Evolutionary conservation across 257 asterid species (phyloP), one percentile per base, ranked within the genome.

Genomic region (Scutellaria barbata): DNA sequence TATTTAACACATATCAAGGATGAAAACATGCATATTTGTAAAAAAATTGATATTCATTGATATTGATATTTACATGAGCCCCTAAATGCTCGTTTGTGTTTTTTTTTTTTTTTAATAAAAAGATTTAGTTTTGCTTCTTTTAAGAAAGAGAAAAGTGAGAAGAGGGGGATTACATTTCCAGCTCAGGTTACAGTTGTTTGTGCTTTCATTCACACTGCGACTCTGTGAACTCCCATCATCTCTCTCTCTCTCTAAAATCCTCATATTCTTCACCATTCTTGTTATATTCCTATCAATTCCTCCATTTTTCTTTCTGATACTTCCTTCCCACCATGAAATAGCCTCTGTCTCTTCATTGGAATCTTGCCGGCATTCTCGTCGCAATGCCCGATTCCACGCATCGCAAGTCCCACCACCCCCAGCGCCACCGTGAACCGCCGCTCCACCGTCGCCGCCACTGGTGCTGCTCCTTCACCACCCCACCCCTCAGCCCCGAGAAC

Each of bases 401-500:
- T 53, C 74, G 39, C 55, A 80, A 77, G 76, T 59, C 79, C 63
- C 81, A 53, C 13, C 79, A 54, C 67, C 73, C 40, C 67, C 82
- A 41, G 45, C 87, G 76, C 82, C 87, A 85, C 82, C 90, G 84
- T 11, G 88, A 81, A 6, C 84, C 78, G 45, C 86, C 83, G 56
- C 72, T 71, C 20, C 87, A 60, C 66, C 88, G 87, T 25, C 96
- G 92, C 64, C 94, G 89, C 1, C 82, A 87, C 67, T 92, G 98
- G 98, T 90, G 98, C 73, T 92, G 96, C 82, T 86, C 97, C 18
- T 90, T 90, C 84, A 71, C 90, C 45, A 81, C 79, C 0, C 87
- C 95, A 13, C 95, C 98, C 9, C 88, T 84, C 40, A 87, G 96
- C 81, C 98, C 98, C 7, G 98, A 92, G 0, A 86, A 80, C 47